Evolutionary conservation across 2,329 filamentous ascomycete genomes (phyloP).

Genomic region (Trichoderma arundinaceum): DNA sequence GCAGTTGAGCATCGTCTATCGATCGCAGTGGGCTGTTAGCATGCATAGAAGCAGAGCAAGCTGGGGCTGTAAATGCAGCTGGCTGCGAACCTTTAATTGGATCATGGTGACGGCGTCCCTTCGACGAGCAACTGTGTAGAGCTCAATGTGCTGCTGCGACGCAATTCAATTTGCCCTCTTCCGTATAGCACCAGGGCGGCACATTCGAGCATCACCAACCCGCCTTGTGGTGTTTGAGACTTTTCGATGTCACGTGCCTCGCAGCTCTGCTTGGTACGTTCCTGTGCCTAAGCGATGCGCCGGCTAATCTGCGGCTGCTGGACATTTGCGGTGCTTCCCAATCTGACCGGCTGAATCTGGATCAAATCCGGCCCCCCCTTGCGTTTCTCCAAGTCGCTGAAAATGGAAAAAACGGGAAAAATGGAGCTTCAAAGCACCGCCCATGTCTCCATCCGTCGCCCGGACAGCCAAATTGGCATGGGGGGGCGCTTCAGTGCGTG

Average conservation of each 20-base stretch:
- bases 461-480: slow-evolving; percentile 29
- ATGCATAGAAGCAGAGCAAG: not conserved
- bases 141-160: slow-evolving; percentile 2
- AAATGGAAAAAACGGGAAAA: slow-evolving; percentile 25
- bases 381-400: slow-evolving; percentile 5
- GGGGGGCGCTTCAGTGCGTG: not conserved
- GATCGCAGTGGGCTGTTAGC: not conserved
- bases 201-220: not conserved
- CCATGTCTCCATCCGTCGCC: slow-evolving; percentile 29
- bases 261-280: not conserved
- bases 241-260: slow-evolving; percentile 31
- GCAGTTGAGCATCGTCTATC: slow-evolving; percentile 93
- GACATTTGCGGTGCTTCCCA: not conserved
- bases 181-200: not conserved
- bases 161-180: not conserved
- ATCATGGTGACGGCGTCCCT: slow-evolving; percentile 70
- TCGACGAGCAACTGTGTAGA: slow-evolving; percentile 1
- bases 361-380: slow-evolving; percentile 3
- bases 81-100: slow-evolving; percentile 75
- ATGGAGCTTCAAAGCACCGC: slow-evolving; percentile 10
- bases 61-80: not conserved
- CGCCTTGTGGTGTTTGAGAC: slow-evolving; percentile 16
- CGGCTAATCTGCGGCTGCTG: slow-evolving; percentile 23
- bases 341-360: not conserved
- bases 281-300: too few relatives aligned